Conservation (phyloP, 306 rosid genomes). For the Casuarina cunninghamiana region DNA sequence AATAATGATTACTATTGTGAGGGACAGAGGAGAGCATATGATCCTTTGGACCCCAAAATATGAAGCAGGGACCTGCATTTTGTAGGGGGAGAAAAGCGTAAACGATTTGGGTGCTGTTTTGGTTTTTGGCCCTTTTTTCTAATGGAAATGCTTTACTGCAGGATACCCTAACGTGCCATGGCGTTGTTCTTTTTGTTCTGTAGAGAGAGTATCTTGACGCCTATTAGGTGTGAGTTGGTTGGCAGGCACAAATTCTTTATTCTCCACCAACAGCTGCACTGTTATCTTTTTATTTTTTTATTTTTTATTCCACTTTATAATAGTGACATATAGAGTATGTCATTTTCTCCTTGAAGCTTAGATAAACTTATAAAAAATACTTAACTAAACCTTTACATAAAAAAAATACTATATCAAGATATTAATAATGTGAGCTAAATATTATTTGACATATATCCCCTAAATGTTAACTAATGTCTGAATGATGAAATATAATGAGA, state of each 20-base stretch:
- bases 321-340: no score
- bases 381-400: no score
- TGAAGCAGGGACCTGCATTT: not conserved
- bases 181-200: not conserved
- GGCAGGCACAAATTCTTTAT: not conserved
- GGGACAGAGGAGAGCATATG: not conserved
- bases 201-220: not conserved
- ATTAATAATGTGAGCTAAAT: no score
- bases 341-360: no score
- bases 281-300: not conserved
- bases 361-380: no score
- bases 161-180: slow-evolving; percentile 8
- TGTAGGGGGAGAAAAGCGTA: not conserved
- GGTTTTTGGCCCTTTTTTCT: not conserved
- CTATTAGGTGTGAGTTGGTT: not conserved
- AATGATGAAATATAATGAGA: no score
- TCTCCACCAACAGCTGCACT: not conserved
- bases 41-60: not conserved
- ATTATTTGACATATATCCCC: no score
- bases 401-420: no score
- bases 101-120: not conserved
- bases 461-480: no score
- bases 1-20: not conserved
- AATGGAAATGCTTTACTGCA: not conserved
- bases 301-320: no score